Conservation (phyloP, 192 early-diverging fungal species). For the Rhizophlyctis rosea region DNA sequence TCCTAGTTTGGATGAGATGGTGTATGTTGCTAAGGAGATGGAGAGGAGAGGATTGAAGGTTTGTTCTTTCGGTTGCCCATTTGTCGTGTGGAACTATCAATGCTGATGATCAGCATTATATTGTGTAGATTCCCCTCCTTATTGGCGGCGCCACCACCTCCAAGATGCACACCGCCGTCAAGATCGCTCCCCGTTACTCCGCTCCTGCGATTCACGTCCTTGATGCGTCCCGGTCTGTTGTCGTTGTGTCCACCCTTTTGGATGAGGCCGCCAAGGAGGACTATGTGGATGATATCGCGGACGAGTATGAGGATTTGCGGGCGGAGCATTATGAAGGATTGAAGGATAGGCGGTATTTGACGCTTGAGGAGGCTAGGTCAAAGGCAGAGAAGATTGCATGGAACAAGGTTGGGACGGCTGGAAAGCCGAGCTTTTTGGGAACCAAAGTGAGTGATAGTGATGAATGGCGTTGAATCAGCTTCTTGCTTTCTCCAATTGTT, state of each 20-base stretch:
- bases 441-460: constrained; percentile 50
- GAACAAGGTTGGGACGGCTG: constrained; percentile 58
- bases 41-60: constrained; percentile 76
- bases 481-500: constrained; percentile 13
- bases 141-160: constrained; percentile 95
- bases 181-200: constrained; percentile 87
- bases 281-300: constrained; percentile 81
- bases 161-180: constrained; percentile 95
- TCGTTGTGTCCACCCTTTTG: constrained; percentile 84
- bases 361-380: constrained; percentile 66
- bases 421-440: constrained; percentile 80
- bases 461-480: constrained; percentile 3
- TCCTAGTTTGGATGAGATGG: constrained; percentile 96
- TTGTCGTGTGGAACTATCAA: not conserved
- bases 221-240: constrained; percentile 88
- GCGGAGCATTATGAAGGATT: constrained; percentile 90
- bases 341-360: constrained; percentile 78
- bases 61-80: constrained; percentile 20
- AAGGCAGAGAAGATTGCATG: constrained; percentile 70
- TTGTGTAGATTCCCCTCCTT: constrained; percentile 75
- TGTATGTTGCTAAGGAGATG: constrained; percentile 91
- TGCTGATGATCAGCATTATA: not conserved
- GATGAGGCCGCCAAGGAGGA: constrained; percentile 78
- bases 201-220: constrained; percentile 80
- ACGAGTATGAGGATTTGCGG: constrained; percentile 92